These are phyloP conservation scores for Dendrocalamus latiflorus DNA, from an alignment of 202 grass and related monocot genomes.

Conservation along the genomic window DNA sequence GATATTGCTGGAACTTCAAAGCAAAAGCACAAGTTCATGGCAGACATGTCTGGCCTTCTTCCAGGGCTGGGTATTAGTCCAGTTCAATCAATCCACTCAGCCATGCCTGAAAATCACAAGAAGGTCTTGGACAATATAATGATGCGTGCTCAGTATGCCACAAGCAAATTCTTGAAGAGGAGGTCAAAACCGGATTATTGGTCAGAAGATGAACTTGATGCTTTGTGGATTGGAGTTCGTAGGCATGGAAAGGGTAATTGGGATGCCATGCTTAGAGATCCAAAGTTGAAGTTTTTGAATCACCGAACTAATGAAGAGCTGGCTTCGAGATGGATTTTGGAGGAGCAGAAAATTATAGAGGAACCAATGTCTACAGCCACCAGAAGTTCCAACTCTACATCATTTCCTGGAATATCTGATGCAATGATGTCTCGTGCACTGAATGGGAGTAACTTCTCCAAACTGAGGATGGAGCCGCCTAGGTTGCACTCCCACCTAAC, in stretches of 20 bases:
- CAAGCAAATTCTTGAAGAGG: slow-evolving; percentile 77
- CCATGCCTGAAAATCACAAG: slow-evolving; percentile 88
- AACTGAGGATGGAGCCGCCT: slow-evolving; percentile 57
- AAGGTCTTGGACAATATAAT: slow-evolving; percentile 92
- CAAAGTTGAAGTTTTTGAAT: slow-evolving; percentile 74
- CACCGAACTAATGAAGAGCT: slow-evolving; percentile 68
- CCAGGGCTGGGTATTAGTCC: slow-evolving; percentile 59
- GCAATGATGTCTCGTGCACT: slow-evolving; percentile 86
- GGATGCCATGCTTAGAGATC: slow-evolving; percentile 94
- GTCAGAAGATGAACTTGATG: slow-evolving; percentile 98
- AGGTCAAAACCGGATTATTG: slow-evolving; percentile 71
- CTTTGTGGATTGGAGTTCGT: slow-evolving; percentile 97
- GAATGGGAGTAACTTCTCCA: slow-evolving; percentile 70
- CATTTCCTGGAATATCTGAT: slow-evolving; percentile 77
- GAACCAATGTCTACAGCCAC: slow-evolving; percentile 52
- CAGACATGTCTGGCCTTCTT: slow-evolving; percentile 59
- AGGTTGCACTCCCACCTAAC: slow-evolving; percentile 74
- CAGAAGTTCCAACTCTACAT: slow-evolving; percentile 46
- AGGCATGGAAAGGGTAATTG: slow-evolving; percentile 96
- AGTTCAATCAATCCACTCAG: slow-evolving; percentile 56
- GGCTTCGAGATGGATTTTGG: slow-evolving; percentile 73
- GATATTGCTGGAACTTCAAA: slow-evolving; percentile 57
- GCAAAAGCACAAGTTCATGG: slow-evolving; percentile 40
- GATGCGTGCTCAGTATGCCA: slow-evolving; percentile 74
- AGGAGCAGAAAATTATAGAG: slow-evolving; percentile 84